Evolutionary conservation across 495 filamentous ascomycete species (phyloP), one percentile per base, ranked within the genome.

Genomic region (Talaromyces ruber): DNA sequence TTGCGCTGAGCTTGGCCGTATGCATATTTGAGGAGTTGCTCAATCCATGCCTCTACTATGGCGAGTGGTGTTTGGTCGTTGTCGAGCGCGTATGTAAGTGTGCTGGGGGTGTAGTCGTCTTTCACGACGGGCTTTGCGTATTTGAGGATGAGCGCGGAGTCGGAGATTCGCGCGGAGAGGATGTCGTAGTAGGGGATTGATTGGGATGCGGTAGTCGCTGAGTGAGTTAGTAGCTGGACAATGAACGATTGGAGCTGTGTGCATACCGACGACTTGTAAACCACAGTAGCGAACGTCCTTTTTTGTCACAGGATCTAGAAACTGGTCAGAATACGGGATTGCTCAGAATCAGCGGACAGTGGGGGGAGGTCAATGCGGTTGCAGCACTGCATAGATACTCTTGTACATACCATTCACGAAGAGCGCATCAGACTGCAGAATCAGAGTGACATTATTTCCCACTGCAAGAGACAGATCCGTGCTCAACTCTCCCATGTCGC

Each of bases 181-280:
- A 98, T 74, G 70, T 96, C 89, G 74, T 89, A 92, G 60, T 92
- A 86, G 0, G 88, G 86, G 14, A 97, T 88, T 53, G 74, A 78
- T 68, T 79, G 75, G 3, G 74, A 79, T 26, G 69, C 69, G 39
- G 74, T 74, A 37, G 74, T 64, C 57, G 70, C 68, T 68, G 64
- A 4, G n/a, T 24, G n/a, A 21, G 8, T 50, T 8, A 28, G 12
- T 4, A 29, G 14, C n/a, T 50, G 25, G 14, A 28, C 32, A 37
- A 51, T 34, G 11, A 6, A 22, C 11, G n/a, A 34, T 12, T 25
- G 34, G n/a, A n/a, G 29, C 2, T 21, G 54, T 12, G 12, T 54
- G 6, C 54, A 18, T 57, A 57, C 54, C 28, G 29, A 57, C 54
- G 2, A 34, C 29, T 25, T 30, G 26, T 18, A 57, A 16, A 16